Conservation (phyloP, 306 rosid genomes). For the Fragaria nilgerrensis region DNA sequence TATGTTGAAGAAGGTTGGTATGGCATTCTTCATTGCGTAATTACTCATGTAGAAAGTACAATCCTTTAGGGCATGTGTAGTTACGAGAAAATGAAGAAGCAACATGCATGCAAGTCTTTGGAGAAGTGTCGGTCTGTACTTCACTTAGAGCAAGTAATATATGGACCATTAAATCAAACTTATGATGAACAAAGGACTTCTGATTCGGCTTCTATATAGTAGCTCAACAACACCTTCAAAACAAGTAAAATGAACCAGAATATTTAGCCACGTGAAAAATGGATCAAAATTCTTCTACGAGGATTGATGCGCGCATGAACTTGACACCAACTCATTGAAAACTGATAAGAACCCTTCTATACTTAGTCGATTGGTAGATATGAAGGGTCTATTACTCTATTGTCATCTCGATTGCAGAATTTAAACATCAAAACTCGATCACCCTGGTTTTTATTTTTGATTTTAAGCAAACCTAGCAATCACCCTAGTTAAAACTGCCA, state of each 20-base stretch:
- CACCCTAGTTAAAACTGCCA: background rate
- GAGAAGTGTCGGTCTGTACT: background rate
- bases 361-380: background rate
- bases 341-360: background rate
- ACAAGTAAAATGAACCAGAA: background rate
- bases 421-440: background rate
- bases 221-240: background rate
- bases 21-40: background rate
- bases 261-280: background rate
- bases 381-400: no score
- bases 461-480: no score
- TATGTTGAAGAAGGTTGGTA: background rate
- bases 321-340: background rate
- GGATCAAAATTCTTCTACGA: background rate
- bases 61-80: background rate
- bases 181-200: background rate
- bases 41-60: background rate
- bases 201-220: background rate
- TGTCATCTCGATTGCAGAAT: background rate
- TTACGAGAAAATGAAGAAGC: background rate
- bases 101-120: background rate
- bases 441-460: background rate
- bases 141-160: background rate
- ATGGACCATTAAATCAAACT: background rate
- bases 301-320: background rate